These are phyloP conservation scores for Coniosporium tulheliwenetii DNA, from an alignment of 2,329 filamentous ascomycete genomes.

Conservation along the genomic window DNA sequence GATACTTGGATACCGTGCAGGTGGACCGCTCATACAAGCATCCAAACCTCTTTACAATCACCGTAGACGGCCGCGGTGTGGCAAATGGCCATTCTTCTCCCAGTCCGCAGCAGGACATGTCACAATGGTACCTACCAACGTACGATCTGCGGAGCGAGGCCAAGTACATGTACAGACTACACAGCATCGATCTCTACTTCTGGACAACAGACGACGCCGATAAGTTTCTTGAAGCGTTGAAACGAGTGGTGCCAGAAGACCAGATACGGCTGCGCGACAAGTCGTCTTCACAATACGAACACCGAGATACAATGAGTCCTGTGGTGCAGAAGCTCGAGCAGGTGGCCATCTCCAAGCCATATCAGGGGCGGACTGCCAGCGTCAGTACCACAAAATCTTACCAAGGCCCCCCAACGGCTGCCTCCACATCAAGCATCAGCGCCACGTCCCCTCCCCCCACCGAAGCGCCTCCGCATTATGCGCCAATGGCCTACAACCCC, in stretches of 20 bases:
- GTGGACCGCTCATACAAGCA: slow-evolving; percentile 62
- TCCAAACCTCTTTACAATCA: slow-evolving; percentile 52
- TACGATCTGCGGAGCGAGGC: slow-evolving; percentile 58
- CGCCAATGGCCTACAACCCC: slow-evolving; percentile 62
- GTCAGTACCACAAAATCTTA: slow-evolving; percentile 22
- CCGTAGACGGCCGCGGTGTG: slow-evolving; percentile 32
- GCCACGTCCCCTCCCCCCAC: slow-evolving; percentile 1
- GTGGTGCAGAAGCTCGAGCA: slow-evolving; percentile 62
- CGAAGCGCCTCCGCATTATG: slow-evolving; percentile 30
- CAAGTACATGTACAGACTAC: slow-evolving; percentile 65
- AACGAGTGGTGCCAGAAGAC: slow-evolving; percentile 44
- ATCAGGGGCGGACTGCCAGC: slow-evolving; percentile 24
- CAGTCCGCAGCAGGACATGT: slow-evolving; percentile 29
- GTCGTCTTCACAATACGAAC: slow-evolving; percentile 30
- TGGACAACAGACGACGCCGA: slow-evolving; percentile 60
- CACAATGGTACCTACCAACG: slow-evolving; percentile 59
- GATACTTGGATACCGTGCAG: slow-evolving; percentile 49
- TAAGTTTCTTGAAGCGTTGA: slow-evolving; percentile 52
- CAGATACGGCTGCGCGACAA: slow-evolving; percentile 52
- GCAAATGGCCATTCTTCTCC: slow-evolving; percentile 18
- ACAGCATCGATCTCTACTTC: slow-evolving; percentile 64
- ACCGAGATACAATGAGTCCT: slow-evolving; percentile 41
- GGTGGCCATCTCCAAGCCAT: slow-evolving; percentile 47
- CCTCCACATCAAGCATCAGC: not conserved
- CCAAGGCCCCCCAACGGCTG: slow-evolving; percentile 17